Base-by-base conservation (phyloP, 2,329 filamentous ascomycete genomes). In the Colletotrichum liriopes region DNA sequence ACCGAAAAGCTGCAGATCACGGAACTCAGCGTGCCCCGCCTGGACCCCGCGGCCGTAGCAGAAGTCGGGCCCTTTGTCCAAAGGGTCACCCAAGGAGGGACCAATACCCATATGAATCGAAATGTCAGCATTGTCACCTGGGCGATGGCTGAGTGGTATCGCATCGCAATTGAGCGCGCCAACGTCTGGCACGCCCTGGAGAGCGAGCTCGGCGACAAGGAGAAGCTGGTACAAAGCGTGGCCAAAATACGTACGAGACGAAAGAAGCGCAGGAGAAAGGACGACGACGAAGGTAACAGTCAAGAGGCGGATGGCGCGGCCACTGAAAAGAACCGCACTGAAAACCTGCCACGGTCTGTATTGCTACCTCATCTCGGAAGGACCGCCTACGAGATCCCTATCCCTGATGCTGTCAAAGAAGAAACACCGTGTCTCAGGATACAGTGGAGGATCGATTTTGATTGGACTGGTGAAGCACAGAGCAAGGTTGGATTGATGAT, bases 381-480 rank as follows among this genome's bases (percentile, higher is more conserved):
- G 55, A 86, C 85, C n/a, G 80, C 81, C 35, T 82, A 86, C 18
- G 84, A 88, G 43, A 73, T 90, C 1, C 80, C 83, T 0, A 74
- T 88, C 7, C 77, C 86, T 37, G 75, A 67, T 76, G 64, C 77
- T 62, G 74, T 75, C 82, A 66, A 80, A 60, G 78, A 82, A 0
- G 77, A 79, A 1, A 72, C 82, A 12, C 83, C 87, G 2, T 79
- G 84, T 14, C 67, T 91, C 5, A 86, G 89, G 35, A 81, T 94
- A 1, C 84, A 86, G 68, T 94, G 92, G 92, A 83, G 81, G 58
- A 90, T 93, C 54, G 81, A 81, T 2, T 93, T 94, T 76, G 92
- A 94, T 79, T 94, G 92, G 92, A 92, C 91, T 0, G 92, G 92
- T 7, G 92, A 94, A 77, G 92, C 90, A 5, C 87, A 88, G 76